A percentile compares a stretch with the other conserved stretches of the same genome.
Evolutionary conservation across 805 yeast species (phyloP).

Genomic region (Phaffomyces antillensis): DNA sequence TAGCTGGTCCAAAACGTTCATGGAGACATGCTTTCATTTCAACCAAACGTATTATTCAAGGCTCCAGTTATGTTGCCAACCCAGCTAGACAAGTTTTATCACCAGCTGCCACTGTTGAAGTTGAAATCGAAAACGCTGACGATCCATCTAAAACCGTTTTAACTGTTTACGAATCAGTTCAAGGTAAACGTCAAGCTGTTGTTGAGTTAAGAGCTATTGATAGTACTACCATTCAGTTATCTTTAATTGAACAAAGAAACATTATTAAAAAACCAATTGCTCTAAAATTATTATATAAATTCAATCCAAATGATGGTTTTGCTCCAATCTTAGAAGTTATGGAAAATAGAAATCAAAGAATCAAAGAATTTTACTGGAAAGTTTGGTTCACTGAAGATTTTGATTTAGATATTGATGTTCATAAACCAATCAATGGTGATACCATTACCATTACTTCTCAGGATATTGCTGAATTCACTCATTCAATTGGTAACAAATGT

Average conservation of each 20-base stretch:
- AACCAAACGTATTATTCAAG: conserved; percentile 78
- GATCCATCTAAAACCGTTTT: conserved; percentile 51
- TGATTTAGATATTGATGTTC: conserved; percentile 58
- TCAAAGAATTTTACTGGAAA: conserved; percentile 95
- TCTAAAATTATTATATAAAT: conserved; percentile 70
- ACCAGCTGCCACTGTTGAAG: conserved; percentile 60
- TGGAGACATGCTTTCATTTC: conserved; percentile 93
- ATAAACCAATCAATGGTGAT: conserved; percentile 63
- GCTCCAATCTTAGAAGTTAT: conserved; percentile 90
- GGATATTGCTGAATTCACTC: conserved; percentile 86
- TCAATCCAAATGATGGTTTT: conserved; percentile 82
- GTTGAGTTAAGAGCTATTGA: conserved; percentile 52
- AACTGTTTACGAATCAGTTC: conserved; percentile 60
- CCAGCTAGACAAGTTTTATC: conserved; percentile 75
- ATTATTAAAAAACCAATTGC: conserved; percentile 68
- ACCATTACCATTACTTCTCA: conserved; percentile 61
- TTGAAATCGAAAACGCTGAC: conserved; percentile 49
- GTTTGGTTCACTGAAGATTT: conserved; percentile 81
- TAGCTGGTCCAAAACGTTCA: conserved; percentile 71
- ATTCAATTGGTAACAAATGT: conserved; percentile 94
- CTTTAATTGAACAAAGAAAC: conserved; percentile 83
- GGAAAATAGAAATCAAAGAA: conserved; percentile 86
- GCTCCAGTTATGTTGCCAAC: conserved; percentile 67
- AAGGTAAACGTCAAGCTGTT: conserved; percentile 62
- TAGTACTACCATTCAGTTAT: conserved; percentile 52